Evolutionary conservation across 768 basidiomycete species (phyloP).

Genomic region (Tubosaeta sp.): DNA sequence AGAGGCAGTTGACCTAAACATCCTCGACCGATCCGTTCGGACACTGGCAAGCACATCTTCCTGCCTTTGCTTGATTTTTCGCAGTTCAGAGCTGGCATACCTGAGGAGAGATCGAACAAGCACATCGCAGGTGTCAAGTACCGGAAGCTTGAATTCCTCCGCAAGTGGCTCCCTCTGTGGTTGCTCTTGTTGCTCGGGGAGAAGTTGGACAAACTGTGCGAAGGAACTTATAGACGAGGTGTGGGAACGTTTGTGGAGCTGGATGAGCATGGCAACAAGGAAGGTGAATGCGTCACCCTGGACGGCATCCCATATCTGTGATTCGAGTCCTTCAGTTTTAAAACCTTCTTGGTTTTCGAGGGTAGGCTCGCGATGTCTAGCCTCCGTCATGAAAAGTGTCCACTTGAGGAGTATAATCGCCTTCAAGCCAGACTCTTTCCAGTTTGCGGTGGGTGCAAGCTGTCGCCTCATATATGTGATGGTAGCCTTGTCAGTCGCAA

Average conservation of each 20-base stretch:
- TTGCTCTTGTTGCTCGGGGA: slow-evolving; percentile 35
- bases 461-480: slow-evolving; percentile 59
- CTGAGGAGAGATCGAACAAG: slow-evolving; percentile 69
- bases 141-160: slow-evolving; percentile 44
- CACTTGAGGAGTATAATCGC: slow-evolving; percentile 78
- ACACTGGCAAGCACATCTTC: slow-evolving; percentile 76
- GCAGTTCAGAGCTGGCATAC: slow-evolving; percentile 74
- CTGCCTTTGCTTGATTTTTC: slow-evolving; percentile 85
- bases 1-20: slow-evolving; percentile 41
- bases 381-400: slow-evolving; percentile 80
- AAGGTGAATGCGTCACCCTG: slow-evolving; percentile 79
- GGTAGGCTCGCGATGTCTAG: slow-evolving; percentile 61
- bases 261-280: slow-evolving; percentile 55
- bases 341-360: slow-evolving; percentile 64
- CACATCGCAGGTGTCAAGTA: slow-evolving; percentile 65
- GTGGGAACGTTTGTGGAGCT: slow-evolving; percentile 41
- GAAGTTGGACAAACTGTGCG: slow-evolving; percentile 37
- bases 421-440: slow-evolving; percentile 70
- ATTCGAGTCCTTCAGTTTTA: slow-evolving; percentile 76
- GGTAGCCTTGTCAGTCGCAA: slow-evolving; percentile 44
- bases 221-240: slow-evolving; percentile 32
- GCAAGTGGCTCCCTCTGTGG: slow-evolving; percentile 35
- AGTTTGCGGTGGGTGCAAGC: slow-evolving; percentile 47
- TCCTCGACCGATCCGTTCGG: slow-evolving; percentile 58
- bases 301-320: slow-evolving; percentile 76